Base-by-base conservation (phyloP, 805 yeast species). In the Candida rishiriensis region DNA sequence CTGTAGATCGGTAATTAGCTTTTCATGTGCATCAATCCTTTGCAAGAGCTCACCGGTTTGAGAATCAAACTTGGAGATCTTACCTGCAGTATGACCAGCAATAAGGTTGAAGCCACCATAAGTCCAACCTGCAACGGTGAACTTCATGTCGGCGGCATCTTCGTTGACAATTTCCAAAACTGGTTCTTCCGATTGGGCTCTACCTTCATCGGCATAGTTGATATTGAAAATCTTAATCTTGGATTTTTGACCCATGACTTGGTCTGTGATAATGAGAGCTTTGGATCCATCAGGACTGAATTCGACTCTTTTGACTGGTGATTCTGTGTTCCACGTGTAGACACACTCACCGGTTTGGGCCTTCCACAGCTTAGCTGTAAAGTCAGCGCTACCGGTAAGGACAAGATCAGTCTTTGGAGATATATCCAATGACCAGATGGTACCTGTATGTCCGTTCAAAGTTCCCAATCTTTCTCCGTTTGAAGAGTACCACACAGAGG, bases 401-500 rank as follows among this genome's bases (percentile, higher is more conserved):
- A 88, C 81, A 50, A 76, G 75, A 34, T 75, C 71, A n/a, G 91
- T 74, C 44, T 76, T 75, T 34, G 70, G 65, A 64, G 88, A 93
- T 38, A 89, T 83, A 64, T 90, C 98, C 52, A 93, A 83, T 30
- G 96, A 83, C 93, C 95, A 88, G 58, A 93, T 83, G 43, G 97
- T 86, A 82, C 99, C 99, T 47, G 76, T 75, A 66, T 93, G 98
- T 10, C 90, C 90, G 36, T 69, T 80, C 54, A 88, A 78, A 48
- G 99, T 93, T 40, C 99, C 99, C 47, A 93, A 69, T 66, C 98
- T 81, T 70, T 93, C 99, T 58, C 99, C 99, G 65, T 90, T 91
- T 51, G 85, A 82, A 29, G 97, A 80, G 68, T 78, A 93, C 97
- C 98, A 95, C 49, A 91, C 83, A 38, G 90, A 83, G 2, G 95